Conservation (phyloP, 2,329 filamentous ascomycete species). For the Pyrenochaeta sp. region DNA sequence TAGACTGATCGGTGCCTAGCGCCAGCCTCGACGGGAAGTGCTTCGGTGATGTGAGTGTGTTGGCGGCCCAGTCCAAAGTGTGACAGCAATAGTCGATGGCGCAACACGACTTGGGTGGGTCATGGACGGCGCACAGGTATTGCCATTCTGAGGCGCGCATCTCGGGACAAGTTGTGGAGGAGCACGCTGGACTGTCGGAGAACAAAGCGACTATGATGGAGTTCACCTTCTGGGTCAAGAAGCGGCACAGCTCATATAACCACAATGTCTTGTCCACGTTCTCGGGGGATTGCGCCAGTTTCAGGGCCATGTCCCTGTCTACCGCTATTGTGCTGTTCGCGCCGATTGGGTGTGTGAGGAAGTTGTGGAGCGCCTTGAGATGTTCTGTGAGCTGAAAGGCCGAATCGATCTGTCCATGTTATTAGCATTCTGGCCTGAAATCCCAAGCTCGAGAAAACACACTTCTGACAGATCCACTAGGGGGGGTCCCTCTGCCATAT, state of each 20-base stretch:
- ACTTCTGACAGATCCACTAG: conserved; percentile 87
- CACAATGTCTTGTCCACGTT: conserved; percentile 88
- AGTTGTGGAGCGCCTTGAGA: conserved; percentile 88
- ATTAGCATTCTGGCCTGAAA: conserved; percentile 25
- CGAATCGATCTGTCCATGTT: conserved; percentile 78
- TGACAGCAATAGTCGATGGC: conserved; percentile 99
- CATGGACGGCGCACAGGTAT: conserved; percentile 96
- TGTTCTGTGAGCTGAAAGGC: conserved; percentile 98
- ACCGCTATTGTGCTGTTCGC: conserved; percentile 72
- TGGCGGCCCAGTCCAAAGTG: conserved; percentile 96
- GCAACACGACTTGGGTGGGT: conserved; percentile 95
- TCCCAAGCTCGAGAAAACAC: conserved; percentile 33
- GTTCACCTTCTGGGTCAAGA: conserved; percentile 94
- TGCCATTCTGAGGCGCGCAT: conserved; percentile 99
- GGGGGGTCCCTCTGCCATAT: conserved; percentile 93
- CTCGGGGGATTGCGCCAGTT: conserved; percentile 80
- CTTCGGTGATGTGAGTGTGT: conserved; percentile 91
- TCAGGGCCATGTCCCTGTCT: conserved; percentile 75
- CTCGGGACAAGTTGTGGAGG: conserved; percentile 87
- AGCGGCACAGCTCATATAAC: conserved; percentile 97
- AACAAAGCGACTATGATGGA: conserved; percentile 91
- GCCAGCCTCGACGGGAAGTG: conserved; percentile 89
- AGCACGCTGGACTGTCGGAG: conserved; percentile 89
- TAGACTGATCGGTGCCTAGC: conserved; percentile 56
- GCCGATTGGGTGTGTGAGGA: conserved; percentile 71